Conservation (phyloP, 2,329 filamentous ascomycete genomes). For the Bipolaris cookei region DNA sequence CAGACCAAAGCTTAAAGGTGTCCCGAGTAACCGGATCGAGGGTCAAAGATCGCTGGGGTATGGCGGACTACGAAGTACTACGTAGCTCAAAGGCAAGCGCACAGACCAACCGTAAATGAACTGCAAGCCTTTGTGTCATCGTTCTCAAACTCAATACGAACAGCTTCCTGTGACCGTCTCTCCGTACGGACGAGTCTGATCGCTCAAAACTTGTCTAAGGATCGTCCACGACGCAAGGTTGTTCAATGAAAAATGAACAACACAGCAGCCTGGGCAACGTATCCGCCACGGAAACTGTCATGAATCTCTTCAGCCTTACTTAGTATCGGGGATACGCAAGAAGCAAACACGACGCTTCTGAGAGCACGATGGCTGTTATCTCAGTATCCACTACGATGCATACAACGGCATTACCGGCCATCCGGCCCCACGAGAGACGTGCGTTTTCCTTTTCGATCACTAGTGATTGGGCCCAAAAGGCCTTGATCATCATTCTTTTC, state of each 20-base stretch:
- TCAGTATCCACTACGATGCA: conserved; percentile 10
- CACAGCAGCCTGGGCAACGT: neutral
- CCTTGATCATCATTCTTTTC: conserved; percentile 5
- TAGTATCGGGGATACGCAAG: neutral
- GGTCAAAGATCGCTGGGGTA: neutral
- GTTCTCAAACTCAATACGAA: neutral
- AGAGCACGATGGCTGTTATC: conserved; percentile 5
- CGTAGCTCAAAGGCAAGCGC: conserved; percentile 12
- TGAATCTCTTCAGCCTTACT: conserved; percentile 3
- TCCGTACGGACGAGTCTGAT: conserved; percentile 3
- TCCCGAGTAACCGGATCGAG: neutral
- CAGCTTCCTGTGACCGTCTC: conserved; percentile 4
- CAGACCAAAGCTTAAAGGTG: neutral
- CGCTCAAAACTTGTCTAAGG: conserved; percentile 7
- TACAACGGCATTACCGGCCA: conserved; percentile 11
- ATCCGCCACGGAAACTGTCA: conserved; percentile 6
- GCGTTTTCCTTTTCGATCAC: conserved; percentile 7
- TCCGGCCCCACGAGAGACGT: conserved; percentile 5
- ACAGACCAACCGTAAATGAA: conserved; percentile 5
- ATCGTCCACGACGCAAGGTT: conserved; percentile 5
- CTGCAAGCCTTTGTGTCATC: conserved; percentile 12
- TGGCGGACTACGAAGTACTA: neutral
- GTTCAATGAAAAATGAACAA: conserved; percentile 7
- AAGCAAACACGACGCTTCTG: conserved; percentile 2
- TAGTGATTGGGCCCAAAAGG: conserved; percentile 9